These are phyloP conservation scores for Pyrenochaeta sp. DNA, from an alignment of 2,329 filamentous ascomycete species.

Conservation along the genomic window DNA sequence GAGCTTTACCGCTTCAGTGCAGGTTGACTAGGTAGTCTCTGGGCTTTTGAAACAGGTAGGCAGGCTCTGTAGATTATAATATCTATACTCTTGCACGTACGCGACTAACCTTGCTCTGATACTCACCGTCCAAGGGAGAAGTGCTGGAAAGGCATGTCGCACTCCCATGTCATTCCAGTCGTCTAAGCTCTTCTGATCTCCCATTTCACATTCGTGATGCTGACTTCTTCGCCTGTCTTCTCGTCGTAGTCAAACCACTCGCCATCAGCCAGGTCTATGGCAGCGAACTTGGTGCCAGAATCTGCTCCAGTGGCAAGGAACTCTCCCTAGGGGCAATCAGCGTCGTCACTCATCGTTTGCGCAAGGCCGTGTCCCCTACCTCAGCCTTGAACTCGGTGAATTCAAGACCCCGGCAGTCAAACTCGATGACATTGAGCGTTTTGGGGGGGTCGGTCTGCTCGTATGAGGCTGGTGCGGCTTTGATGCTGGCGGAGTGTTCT, in stretches of 20 bases:
- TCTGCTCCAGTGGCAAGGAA: slow-evolving; percentile 87
- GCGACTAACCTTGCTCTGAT: neutral
- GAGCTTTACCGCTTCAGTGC: too few relatives aligned
- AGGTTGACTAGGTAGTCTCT: too few relatives aligned
- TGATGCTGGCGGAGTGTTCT: slow-evolving; percentile 86
- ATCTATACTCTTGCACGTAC: neutral
- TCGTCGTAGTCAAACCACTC: slow-evolving; percentile 99
- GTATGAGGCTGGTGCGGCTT: slow-evolving; percentile 75
- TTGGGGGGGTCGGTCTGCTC: slow-evolving; percentile 75
- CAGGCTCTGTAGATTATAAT: too few relatives aligned
- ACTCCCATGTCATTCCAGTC: neutral
- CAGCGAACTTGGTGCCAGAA: slow-evolving; percentile 80
- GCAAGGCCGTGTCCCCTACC: slow-evolving; percentile 59
- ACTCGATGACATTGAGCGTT: slow-evolving; percentile 79
- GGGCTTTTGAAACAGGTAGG: too few relatives aligned
- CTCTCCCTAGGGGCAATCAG: slow-evolving; percentile 69
- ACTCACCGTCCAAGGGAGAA: too few relatives aligned
- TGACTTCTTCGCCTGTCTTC: slow-evolving; percentile 89
- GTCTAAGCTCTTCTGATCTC: slow-evolving; percentile 74
- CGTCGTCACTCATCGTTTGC: neutral
- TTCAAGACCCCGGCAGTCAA: slow-evolving; percentile 93
- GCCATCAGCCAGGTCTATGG: slow-evolving; percentile 82
- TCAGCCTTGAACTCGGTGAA: slow-evolving; percentile 91
- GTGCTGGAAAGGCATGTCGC: too few relatives aligned
- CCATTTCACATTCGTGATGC: slow-evolving; percentile 89